Evolutionary conservation across 805 yeast species (phyloP).

Genomic region (Myxozyma kluyveri): DNA sequence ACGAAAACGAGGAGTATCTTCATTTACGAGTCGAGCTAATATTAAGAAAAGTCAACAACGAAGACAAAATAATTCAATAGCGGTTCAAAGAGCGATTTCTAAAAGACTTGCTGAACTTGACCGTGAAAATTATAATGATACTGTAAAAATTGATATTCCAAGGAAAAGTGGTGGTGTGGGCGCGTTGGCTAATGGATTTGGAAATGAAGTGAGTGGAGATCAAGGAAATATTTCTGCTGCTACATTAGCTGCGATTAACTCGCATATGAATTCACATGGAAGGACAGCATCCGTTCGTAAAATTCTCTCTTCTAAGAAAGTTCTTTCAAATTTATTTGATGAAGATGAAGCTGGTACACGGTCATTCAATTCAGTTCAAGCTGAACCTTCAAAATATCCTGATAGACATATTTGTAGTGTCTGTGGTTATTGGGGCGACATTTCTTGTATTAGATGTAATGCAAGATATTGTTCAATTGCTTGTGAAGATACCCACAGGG

Average conservation of each 20-base stretch:
- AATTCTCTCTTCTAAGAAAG: slow-evolving; percentile 41
- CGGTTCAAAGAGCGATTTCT: slow-evolving; percentile 17
- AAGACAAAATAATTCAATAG: slow-evolving; percentile 6
- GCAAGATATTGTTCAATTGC: slow-evolving; percentile 39
- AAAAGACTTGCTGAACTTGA: slow-evolving; percentile 36
- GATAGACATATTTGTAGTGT: slow-evolving; percentile 39
- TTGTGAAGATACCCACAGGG: slow-evolving; percentile 41
- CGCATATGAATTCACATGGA: slow-evolving; percentile 5
- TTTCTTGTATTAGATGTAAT: slow-evolving; percentile 41
- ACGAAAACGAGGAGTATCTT: slow-evolving; percentile 2
- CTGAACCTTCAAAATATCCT: slow-evolving; percentile 41
- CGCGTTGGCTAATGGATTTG: too few relatives aligned
- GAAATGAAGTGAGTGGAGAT: neutral
- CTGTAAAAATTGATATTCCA: slow-evolving; percentile 38
- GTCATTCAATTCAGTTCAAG: slow-evolving; percentile 35
- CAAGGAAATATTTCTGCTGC: neutral
- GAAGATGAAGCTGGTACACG: slow-evolving; percentile 41
- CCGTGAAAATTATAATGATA: slow-evolving; percentile 40
- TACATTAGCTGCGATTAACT: neutral
- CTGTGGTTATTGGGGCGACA: slow-evolving; percentile 43
- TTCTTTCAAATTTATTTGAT: slow-evolving; percentile 42
- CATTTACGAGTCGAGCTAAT: slow-evolving; percentile 16
- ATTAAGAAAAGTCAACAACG: slow-evolving; percentile 1
- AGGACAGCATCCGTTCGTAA: slow-evolving; percentile 34
- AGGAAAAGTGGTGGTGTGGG: slow-evolving; percentile 10